A percentile compares a stretch with the other conserved stretches of the same genome.
Evolutionary conservation across 148 eudicot genomes (phyloP).

Genomic region (Heliamphora exappendiculata): DNA sequence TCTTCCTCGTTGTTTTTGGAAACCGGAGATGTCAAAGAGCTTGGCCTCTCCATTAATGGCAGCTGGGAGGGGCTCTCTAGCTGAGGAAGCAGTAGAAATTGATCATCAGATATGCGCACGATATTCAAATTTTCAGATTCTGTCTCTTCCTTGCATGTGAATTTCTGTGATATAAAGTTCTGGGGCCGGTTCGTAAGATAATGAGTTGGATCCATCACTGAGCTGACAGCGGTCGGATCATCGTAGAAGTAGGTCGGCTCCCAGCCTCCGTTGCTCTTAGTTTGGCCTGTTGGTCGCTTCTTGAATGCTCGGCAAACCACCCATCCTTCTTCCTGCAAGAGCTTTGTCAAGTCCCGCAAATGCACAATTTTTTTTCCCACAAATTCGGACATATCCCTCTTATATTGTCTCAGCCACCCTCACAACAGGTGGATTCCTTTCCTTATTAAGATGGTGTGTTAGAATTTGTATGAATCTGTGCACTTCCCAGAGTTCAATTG

Average conservation of each 20-base stretch:
- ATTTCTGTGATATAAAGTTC: slow-evolving; percentile 25
- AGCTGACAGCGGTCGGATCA: slow-evolving; percentile 31
- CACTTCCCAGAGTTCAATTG: too few relatives aligned
- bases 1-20: slow-evolving; percentile 24
- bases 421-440: too few relatives aligned
- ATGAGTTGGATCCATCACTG: slow-evolving; percentile 36
- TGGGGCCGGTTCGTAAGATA: slow-evolving; percentile 24
- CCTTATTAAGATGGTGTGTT: too few relatives aligned
- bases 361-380: neutral
- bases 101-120: slow-evolving; percentile 46
- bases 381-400: too few relatives aligned
- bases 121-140: slow-evolving; percentile 35
- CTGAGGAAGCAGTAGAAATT: slow-evolving; percentile 71
- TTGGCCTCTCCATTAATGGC: slow-evolving; percentile 37
- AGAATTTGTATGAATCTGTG: too few relatives aligned
- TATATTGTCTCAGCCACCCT: too few relatives aligned
- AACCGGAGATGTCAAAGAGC: slow-evolving; percentile 35
- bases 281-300: slow-evolving; percentile 32
- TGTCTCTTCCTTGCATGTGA: slow-evolving; percentile 65
- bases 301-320: slow-evolving; percentile 59
- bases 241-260: slow-evolving; percentile 32
- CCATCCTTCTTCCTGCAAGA: slow-evolving; percentile 58
- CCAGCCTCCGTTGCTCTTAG: slow-evolving; percentile 28
- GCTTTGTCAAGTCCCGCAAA: neutral
- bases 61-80: slow-evolving; percentile 69